phyloP scores from a whole-genome alignment of 73 alveolate genomes.

The Diophrys sp. region DNA sequence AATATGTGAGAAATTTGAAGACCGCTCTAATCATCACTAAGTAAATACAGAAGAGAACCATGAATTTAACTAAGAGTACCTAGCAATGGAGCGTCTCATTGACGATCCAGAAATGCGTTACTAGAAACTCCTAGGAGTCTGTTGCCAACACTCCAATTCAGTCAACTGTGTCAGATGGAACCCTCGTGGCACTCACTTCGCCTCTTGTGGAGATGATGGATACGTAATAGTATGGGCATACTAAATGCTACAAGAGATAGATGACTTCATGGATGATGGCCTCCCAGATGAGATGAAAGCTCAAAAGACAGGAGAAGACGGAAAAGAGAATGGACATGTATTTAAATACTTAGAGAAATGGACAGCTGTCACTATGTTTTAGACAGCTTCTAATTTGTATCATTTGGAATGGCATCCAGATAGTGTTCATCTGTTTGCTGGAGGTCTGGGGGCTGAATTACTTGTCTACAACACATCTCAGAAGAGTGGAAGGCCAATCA shows the following conservation, averaged over 20 bases:
- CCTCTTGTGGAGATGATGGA: conserved; percentile 61
- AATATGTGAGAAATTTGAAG: too few relatives aligned
- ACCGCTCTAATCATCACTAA: too few relatives aligned
- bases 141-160: conserved; percentile 32
- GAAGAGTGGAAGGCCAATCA: too few relatives aligned
- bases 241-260: conserved; percentile 10
- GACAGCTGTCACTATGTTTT: too few relatives aligned
- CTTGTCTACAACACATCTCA: too few relatives aligned
- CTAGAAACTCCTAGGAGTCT: conserved; percentile 27
- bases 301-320: conserved; percentile 9
- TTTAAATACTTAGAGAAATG: conserved; percentile 21
- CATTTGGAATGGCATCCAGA: conserved; percentile 67
- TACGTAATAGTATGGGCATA: conserved; percentile 44
- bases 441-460: too few relatives aligned
- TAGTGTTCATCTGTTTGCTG: conserved; percentile 48
- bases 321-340: conserved; percentile 18
- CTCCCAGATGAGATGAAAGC: conserved; percentile 11
- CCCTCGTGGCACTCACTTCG: conserved; percentile 48
- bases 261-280: background rate
- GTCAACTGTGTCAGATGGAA: conserved; percentile 71
- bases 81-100: too few relatives aligned
- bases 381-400: too few relatives aligned
- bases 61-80: too few relatives aligned
- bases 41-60: too few relatives aligned
- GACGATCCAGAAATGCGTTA: conserved; percentile 40